Evolutionary conservation across 805 yeast genomes (phyloP).

Genomic region (Candida tammaniensis): DNA sequence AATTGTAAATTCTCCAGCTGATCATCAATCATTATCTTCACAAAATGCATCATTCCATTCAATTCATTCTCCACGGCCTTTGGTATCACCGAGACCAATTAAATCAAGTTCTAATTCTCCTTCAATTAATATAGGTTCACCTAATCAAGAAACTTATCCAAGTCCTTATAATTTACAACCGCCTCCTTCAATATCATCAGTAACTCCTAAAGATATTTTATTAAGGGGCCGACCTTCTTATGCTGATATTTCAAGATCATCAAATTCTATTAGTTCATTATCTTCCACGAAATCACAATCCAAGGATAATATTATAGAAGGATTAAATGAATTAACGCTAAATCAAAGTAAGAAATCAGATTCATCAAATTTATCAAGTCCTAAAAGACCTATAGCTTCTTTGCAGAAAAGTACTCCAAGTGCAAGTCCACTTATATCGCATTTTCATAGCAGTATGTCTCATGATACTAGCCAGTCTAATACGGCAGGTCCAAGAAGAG

Average conservation of each 20-base stretch:
- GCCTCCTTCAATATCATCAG: slow-evolving; percentile 21
- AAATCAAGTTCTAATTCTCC: slow-evolving; percentile 25
- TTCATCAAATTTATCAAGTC: slow-evolving; percentile 42
- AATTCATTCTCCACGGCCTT: slow-evolving; percentile 33
- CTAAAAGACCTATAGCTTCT: slow-evolving; percentile 44
- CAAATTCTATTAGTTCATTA: slow-evolving; percentile 16
- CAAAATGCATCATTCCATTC: background rate
- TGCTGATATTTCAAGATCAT: slow-evolving; percentile 11
- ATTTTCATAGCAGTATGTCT: slow-evolving; percentile 4
- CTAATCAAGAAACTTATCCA: background rate
- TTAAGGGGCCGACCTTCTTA: slow-evolving; percentile 20
- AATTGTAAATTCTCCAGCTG: slow-evolving; percentile 10
- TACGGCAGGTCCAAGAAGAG: slow-evolving; percentile 1
- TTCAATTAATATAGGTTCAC: slow-evolving; percentile 7
- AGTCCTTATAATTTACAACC: slow-evolving; percentile 10
- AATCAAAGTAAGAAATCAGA: slow-evolving; percentile 8
- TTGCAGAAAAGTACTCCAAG: slow-evolving; percentile 54
- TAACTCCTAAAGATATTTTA: slow-evolving; percentile 48
- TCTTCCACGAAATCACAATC: slow-evolving; percentile 17
- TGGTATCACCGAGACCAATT: slow-evolving; percentile 12
- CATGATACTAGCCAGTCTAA: slow-evolving; percentile 2
- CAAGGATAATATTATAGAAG: slow-evolving; percentile 21
- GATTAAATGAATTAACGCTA: slow-evolving; percentile 28
- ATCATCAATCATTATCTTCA: slow-evolving; percentile 1
- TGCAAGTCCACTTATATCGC: slow-evolving; percentile 16